A percentile compares a stretch with the other conserved stretches of the same genome.
These are phyloP conservation scores for Lycium ferocissimum DNA, from an alignment of 257 asterid species.

Conservation along the genomic window DNA sequence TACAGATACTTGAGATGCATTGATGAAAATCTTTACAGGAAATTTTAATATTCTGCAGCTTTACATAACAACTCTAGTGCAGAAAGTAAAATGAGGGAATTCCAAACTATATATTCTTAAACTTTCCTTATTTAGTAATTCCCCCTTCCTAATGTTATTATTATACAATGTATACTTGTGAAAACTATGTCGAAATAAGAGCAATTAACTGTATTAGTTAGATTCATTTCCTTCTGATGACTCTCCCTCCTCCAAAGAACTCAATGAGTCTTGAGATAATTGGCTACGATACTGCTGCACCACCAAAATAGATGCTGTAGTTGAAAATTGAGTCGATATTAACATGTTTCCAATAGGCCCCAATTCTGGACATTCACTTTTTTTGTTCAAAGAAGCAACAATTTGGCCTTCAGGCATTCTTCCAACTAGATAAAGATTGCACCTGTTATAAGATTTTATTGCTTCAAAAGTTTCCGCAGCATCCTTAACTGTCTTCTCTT, in stretches of 20 bases:
- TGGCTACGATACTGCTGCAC: conserved; percentile 66
- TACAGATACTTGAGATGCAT: no score
- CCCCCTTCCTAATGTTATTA: not conserved
- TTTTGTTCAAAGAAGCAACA: conserved; percentile 44
- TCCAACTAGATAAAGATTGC: conserved; percentile 63
- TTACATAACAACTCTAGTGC: not conserved
- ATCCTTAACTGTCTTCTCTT: conserved; percentile 48
- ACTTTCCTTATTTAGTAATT: not conserved
- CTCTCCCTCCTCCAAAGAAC: conserved; percentile 48
- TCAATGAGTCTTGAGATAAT: conserved; percentile 47
- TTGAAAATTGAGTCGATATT: conserved; percentile 51
- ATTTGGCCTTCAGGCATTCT: conserved; percentile 65
- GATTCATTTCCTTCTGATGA: conserved; percentile 41
- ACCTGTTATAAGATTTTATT: conserved; percentile 42
- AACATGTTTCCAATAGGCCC: conserved; percentile 69
- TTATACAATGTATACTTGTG: conserved; percentile 3
- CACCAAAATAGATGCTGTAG: conserved; percentile 64
- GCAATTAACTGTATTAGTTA: conserved; percentile 20
- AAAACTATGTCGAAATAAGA: not conserved
- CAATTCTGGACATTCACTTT: conserved; percentile 63
- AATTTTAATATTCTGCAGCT: not conserved
- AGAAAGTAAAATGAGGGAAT: conserved; percentile 2
- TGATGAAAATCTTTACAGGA: not conserved
- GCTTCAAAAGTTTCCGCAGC: conserved; percentile 42
- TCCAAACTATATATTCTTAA: not conserved